phyloP scores from a whole-genome alignment of 495 filamentous ascomycete species.

The Extremus antarcticus region DNA sequence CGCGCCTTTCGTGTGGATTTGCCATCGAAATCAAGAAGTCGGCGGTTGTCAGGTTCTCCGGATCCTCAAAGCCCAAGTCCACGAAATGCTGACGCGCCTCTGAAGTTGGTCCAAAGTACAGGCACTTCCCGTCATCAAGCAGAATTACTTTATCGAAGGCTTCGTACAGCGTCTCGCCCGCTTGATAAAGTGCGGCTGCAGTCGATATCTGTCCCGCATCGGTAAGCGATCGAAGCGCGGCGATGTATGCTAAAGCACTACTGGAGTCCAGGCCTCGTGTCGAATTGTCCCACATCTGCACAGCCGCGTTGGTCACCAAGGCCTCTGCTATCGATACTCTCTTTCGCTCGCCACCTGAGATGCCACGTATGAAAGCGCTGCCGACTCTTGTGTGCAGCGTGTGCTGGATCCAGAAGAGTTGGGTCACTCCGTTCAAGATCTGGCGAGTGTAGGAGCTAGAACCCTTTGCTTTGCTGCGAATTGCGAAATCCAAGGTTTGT shows the following conservation, averaged over 20 bases:
- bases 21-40: constrained; percentile 48
- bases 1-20: not conserved
- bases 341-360: constrained; percentile 66
- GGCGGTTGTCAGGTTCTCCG: constrained; percentile 50
- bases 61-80: constrained; percentile 49
- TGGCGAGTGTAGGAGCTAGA: constrained; percentile 14
- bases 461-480: constrained; percentile 37
- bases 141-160: constrained; percentile 63
- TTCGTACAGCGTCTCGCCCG: constrained; percentile 56
- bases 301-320: constrained; percentile 52
- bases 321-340: constrained; percentile 59
- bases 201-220: constrained; percentile 51
- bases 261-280: constrained; percentile 56
- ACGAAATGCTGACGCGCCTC: constrained; percentile 30
- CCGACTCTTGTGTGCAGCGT: constrained; percentile 57
- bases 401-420: constrained; percentile 44
- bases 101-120: constrained; percentile 41
- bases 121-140: constrained; percentile 54
- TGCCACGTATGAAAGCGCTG: constrained; percentile 52
- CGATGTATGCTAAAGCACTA: constrained; percentile 56
- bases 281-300: constrained; percentile 60
- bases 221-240: constrained; percentile 49
- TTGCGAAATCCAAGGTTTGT: constrained; percentile 62
- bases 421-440: not conserved
- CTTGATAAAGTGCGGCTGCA: constrained; percentile 58